These are phyloP conservation scores for Sporobolomyces roseus DNA, from an alignment of 768 basidiomycete species.

Conservation along the genomic window DNA sequence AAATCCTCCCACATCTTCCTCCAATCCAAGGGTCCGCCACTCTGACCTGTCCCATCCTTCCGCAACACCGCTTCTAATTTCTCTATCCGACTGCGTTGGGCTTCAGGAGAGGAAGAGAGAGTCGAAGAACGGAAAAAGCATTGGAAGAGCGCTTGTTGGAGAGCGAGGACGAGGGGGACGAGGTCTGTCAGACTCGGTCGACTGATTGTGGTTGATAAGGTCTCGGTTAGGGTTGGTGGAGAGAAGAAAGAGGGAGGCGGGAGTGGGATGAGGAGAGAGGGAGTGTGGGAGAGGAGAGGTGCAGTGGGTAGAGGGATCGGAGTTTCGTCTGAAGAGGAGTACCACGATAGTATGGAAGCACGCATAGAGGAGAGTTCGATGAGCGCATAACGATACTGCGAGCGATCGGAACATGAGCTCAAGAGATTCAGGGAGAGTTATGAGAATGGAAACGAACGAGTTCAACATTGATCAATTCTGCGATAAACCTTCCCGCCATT, in stretches of 20 bases:
- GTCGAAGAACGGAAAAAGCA: constrained; percentile 17
- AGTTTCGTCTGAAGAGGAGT: constrained; percentile 16
- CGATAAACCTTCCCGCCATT: constrained; percentile 64
- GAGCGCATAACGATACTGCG: constrained; percentile 33
- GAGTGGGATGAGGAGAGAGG: constrained; percentile 16
- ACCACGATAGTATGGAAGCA: constrained; percentile 29
- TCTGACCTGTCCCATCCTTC: background rate
- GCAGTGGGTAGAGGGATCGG: constrained; percentile 48
- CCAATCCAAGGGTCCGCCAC: constrained; percentile 23
- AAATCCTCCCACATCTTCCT: background rate
- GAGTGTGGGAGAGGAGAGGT: constrained; percentile 13
- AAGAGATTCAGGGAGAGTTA: constrained; percentile 51
- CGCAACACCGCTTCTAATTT: background rate
- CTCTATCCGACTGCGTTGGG: background rate
- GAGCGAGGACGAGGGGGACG: constrained; percentile 30
- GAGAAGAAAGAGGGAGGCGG: constrained; percentile 22
- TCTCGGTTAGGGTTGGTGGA: constrained; percentile 24
- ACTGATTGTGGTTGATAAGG: constrained; percentile 2
- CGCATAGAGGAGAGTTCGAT: constrained; percentile 23
- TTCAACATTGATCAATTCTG: constrained; percentile 65
- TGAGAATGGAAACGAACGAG: constrained; percentile 61
- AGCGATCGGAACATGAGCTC: constrained; percentile 24
- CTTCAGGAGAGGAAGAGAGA: background rate
- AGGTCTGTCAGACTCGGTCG: constrained; percentile 14
- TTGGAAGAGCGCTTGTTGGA: constrained; percentile 31